Evolutionary conservation across 2,329 filamentous ascomycete species (phyloP).

Genomic region (Aspergillus candidus): DNA sequence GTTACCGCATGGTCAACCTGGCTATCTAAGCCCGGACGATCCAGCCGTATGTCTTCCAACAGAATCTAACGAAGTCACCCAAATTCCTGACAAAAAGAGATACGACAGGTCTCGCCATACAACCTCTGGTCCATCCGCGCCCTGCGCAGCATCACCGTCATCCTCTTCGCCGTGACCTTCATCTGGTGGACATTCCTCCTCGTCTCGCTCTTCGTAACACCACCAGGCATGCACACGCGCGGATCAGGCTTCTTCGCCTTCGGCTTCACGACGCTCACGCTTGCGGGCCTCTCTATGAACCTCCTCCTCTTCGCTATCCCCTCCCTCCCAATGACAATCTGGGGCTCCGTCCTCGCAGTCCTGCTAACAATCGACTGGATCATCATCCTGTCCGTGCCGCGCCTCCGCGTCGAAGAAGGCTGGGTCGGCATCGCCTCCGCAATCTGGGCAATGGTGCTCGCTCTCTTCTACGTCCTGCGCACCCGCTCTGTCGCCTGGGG

Average conservation of each 20-base stretch:
- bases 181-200: conserved; percentile 90
- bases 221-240: conserved; percentile 75
- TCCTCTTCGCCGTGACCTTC: conserved; percentile 69
- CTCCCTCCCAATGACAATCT: conserved; percentile 69
- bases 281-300: conserved; percentile 67
- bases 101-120: conserved; percentile 66
- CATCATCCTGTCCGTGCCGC: conserved; percentile 68
- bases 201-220: conserved; percentile 85
- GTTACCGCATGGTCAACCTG: conserved; percentile 58
- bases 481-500: conserved; percentile 85
- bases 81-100: background rate
- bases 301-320: conserved; percentile 85
- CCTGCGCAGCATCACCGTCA: conserved; percentile 68
- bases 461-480: conserved; percentile 69
- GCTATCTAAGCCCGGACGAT: conserved; percentile 70
- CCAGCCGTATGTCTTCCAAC: conserved; percentile 57
- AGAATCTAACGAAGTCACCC: no score
- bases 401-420: conserved; percentile 74
- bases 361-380: conserved; percentile 70
- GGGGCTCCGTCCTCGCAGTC: conserved; percentile 60
- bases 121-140: conserved; percentile 88
- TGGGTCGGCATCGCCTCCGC: conserved; percentile 87
- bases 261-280: conserved; percentile 70
- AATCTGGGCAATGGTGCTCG: conserved; percentile 73
- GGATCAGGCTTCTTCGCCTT: conserved; percentile 93